Conservation (phyloP, 306 rosid genomes). For the Pyrus communis region DNA sequence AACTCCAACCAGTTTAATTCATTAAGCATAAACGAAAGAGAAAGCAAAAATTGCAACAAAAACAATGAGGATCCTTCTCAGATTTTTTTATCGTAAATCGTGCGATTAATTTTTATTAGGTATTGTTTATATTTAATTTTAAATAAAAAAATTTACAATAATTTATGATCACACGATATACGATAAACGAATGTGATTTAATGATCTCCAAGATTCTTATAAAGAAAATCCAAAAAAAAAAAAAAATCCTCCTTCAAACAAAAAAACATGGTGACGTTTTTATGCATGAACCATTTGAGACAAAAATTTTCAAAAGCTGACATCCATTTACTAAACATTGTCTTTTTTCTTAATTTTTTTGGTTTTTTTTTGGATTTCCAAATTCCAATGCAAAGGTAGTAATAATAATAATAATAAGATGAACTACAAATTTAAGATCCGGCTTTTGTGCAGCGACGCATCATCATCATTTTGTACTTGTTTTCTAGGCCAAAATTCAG, state of each 20-base stretch:
- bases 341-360: background rate
- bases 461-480: background rate
- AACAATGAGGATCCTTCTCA: too few relatives aligned
- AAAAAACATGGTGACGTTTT: background rate
- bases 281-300: background rate
- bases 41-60: background rate
- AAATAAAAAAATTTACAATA: too few relatives aligned
- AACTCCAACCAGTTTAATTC: background rate
- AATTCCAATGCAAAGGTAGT: background rate
- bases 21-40: background rate
- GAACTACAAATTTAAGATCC: background rate
- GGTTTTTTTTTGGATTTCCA: background rate
- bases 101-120: fast-evolving
- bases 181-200: too few relatives aligned
- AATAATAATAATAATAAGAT: too few relatives aligned
- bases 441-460: background rate
- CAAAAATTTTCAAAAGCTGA: background rate
- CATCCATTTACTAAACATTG: background rate
- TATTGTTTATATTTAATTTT: too few relatives aligned
- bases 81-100: fast-evolving
- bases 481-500: background rate
- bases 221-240: too few relatives aligned
- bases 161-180: too few relatives aligned
- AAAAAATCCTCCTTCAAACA: too few relatives aligned
- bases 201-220: fast-evolving